Conservation (phyloP, 2,329 filamentous ascomycete genomes). For the Exophiala xenobiotica region DNA sequence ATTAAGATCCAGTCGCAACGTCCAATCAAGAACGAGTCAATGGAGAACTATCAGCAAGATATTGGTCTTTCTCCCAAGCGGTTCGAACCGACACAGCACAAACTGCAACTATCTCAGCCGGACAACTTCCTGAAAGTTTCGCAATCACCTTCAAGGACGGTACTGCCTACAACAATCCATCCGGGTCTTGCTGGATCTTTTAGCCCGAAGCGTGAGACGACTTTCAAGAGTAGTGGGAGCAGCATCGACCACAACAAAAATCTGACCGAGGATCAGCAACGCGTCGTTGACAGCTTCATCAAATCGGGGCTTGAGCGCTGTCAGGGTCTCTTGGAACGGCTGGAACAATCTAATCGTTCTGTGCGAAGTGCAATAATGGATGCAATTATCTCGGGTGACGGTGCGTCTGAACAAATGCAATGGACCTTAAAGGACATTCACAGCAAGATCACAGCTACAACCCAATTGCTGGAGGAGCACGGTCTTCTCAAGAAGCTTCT, state of each 20-base stretch:
- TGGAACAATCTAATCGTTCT: conserved; percentile 23
- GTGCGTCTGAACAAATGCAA: conserved; percentile 20
- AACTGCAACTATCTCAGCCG: background rate
- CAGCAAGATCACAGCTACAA: conserved; percentile 39
- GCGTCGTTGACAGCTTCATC: conserved; percentile 19
- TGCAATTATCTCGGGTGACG: conserved; percentile 27
- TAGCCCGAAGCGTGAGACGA: conserved; percentile 1
- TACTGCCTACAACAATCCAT: conserved; percentile 3
- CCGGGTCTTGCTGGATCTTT: background rate
- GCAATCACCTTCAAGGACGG: background rate
- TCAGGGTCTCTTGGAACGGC: conserved; percentile 20
- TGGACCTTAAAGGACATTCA: conserved; percentile 32
- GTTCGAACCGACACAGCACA: background rate
- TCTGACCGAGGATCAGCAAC: conserved; percentile 18
- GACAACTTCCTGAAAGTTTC: background rate
- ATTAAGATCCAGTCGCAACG: background rate
- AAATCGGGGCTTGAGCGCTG: conserved; percentile 14
- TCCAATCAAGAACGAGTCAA: background rate
- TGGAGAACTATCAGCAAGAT: background rate
- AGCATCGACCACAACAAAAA: conserved; percentile 1
- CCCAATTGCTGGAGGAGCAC: conserved; percentile 31
- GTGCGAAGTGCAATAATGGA: conserved; percentile 26
- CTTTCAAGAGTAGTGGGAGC: conserved; percentile 14
- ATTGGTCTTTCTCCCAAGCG: background rate
- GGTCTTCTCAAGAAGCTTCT: conserved; percentile 30